phyloP scores from a whole-genome alignment of 331 rosid genomes.

The Malus hybrid region DNA sequence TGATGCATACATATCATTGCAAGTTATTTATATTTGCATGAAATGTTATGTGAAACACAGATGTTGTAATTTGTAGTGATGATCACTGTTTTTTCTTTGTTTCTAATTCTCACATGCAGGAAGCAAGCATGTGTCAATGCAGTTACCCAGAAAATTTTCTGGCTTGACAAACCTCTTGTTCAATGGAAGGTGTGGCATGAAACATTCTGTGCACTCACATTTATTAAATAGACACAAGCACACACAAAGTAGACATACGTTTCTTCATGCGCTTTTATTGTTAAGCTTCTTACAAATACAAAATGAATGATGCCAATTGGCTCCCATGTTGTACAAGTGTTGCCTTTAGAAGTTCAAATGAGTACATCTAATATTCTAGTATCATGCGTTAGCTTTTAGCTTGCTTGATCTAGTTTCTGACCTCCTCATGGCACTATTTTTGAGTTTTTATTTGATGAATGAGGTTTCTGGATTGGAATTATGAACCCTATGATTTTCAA shows the following conservation, averaged over 20 bases:
- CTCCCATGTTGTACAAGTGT: not conserved
- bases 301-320: not conserved
- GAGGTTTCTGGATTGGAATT: not conserved
- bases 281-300: not conserved
- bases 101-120: constrained; percentile 30
- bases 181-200: constrained; percentile 57
- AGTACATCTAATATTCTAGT: not conserved
- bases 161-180: constrained; percentile 65
- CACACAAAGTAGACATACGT: not conserved
- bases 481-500: not conserved
- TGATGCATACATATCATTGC: not conserved
- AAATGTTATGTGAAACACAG: not conserved
- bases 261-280: not conserved
- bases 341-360: not conserved
- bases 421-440: not conserved
- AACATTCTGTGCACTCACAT: not conserved
- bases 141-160: constrained; percentile 60
- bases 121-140: constrained; percentile 54
- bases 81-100: not conserved
- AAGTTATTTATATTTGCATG: not conserved
- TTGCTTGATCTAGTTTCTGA: constrained; percentile 1
- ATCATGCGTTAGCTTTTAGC: not conserved
- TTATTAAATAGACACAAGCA: not conserved
- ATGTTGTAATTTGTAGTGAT: not conserved
- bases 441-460: not conserved